Base-by-base conservation (phyloP, 2,329 filamentous ascomycete species). In the Stachybotrys chlorohalonatus region DNA sequence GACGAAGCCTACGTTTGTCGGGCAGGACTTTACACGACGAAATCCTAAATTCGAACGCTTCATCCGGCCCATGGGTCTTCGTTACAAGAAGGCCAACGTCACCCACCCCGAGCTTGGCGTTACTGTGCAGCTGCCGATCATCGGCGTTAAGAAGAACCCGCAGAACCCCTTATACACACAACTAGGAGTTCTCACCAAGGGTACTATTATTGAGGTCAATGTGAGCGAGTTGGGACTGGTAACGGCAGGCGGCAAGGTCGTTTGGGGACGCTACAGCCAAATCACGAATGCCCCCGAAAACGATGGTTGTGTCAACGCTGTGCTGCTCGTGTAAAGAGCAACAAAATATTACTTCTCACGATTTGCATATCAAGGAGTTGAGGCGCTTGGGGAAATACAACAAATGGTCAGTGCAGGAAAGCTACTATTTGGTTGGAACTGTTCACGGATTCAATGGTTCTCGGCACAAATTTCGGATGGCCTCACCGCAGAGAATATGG, bases 161-260 rank as follows among this genome's bases (percentile, higher is more conserved):
- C 88, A 91, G 73, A 91, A 90, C 68, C 89, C 90, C 1, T 80
- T 95, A 67, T 96, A 96, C 73, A 96, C 93, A 0, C 91, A 96
- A 67, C 77, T 97, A 6, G 93, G 93, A 57, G 92, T 96, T 3
- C 71, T 96, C 65, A 93, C 89, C 51, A 91, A 91, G 73, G 90
- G 90, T 59, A 93, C 75, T 0, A 70, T 78, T 52, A 84, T 93
- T 66, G 93, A 97, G 73, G 91, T 97, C 64, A 96, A 99, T 68
- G 91, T 96, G 32, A 88, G 83, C 55, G 94, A 99, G 70, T 73
- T 97, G 59, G 94, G 94, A 59, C 77, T 97, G 58, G 90, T 95
- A 15, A 97, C 94, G 3, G 87, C 92, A 1, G 86, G 85, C 58
- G 94, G 94, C 59, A 96, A 96, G 75, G 90, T 96, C 8, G 90